A percentile compares a stretch with the other conserved stretches of the same genome.
These are phyloP conservation scores for Yamadazyma paraphyllophila DNA, from an alignment of 805 yeast genomes.

Conservation along the genomic window DNA sequence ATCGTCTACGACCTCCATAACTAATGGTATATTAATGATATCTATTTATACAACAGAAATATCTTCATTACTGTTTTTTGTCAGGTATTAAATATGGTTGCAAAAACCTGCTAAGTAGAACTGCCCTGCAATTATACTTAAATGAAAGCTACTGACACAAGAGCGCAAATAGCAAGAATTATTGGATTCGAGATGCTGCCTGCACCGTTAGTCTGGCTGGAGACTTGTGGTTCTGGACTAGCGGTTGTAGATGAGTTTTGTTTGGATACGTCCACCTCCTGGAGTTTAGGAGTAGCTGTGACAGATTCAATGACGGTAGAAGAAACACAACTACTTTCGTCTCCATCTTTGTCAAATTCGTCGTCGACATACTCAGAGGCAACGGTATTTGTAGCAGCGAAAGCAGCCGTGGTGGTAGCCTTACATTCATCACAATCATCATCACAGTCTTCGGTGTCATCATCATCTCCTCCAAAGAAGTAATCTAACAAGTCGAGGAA, in stretches of 20 bases:
- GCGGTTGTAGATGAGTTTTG: constrained; percentile 7
- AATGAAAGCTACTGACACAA: constrained; percentile 9
- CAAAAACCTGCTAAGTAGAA: too few relatives aligned
- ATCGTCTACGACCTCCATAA: not conserved
- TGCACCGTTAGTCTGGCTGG: constrained; percentile 8
- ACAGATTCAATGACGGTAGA: constrained; percentile 5
- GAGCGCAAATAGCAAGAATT: constrained; percentile 2
- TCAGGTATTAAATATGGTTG: constrained; percentile 4
- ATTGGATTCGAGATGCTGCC: not conserved
- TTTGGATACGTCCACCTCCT: constrained; percentile 2
- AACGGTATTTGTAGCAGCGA: constrained; percentile 8
- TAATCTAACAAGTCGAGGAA: constrained; percentile 14
- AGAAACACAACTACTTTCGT: constrained; percentile 10
- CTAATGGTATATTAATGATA: constrained; percentile 3
- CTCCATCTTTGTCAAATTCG: constrained; percentile 15
- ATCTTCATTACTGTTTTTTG: not conserved
- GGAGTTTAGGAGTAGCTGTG: constrained; percentile 4
- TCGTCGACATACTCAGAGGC: constrained; percentile 10
- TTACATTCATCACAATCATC: constrained; percentile 16
- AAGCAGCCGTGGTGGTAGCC: constrained; percentile 8
- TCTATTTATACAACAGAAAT: constrained; percentile 3
- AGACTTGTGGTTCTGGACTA: constrained; percentile 9
- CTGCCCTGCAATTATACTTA: constrained; percentile 13
- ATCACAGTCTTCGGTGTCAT: constrained; percentile 17
- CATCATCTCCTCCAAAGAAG: constrained; percentile 14